Evolutionary conservation across 306 rosid species (phyloP).

Genomic region (Cicer bijugum): DNA sequence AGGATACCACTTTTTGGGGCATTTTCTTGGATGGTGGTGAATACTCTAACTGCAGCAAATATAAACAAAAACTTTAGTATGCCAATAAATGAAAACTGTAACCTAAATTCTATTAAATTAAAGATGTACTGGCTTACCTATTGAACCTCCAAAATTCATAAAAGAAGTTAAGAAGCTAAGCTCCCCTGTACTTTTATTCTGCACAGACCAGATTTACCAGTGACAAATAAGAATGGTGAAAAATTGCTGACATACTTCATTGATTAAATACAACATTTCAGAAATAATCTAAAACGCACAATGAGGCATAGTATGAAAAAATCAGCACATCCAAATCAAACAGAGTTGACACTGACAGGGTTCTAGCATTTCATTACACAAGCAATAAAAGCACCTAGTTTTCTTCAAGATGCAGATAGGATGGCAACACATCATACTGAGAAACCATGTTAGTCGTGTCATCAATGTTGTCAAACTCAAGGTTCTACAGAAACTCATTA

Average conservation of each 20-base stretch:
- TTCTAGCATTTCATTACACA: slow-evolving; percentile 17
- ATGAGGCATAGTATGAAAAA: slow-evolving; percentile 34
- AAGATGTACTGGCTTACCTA: slow-evolving; percentile 64
- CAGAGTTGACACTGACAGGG: slow-evolving; percentile 17
- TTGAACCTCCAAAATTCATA: slow-evolving; percentile 89
- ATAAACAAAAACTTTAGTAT: slow-evolving; percentile 17
- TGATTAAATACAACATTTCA: slow-evolving; percentile 14
- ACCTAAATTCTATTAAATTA: slow-evolving; percentile 7
- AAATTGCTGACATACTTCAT: slow-evolving; percentile 35
- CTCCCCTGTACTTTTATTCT: slow-evolving; percentile 96
- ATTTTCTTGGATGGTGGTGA: slow-evolving; percentile 88
- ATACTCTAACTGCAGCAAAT: slow-evolving; percentile 81
- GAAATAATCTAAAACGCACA: not conserved
- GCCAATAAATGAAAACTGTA: slow-evolving; percentile 33
- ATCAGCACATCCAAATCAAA: slow-evolving; percentile 41
- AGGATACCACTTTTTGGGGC: slow-evolving; percentile 91
- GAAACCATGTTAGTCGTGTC: slow-evolving; percentile 25
- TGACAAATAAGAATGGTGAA: slow-evolving; percentile 38
- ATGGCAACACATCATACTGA: slow-evolving; percentile 20
- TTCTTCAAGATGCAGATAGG: slow-evolving; percentile 30
- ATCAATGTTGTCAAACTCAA: slow-evolving; percentile 5
- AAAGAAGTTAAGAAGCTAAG: slow-evolving; percentile 94
- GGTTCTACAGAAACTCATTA: not conserved
- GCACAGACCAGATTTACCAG: slow-evolving; percentile 50
- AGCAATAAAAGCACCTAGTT: slow-evolving; percentile 35